A percentile compares a stretch with the other conserved stretches of the same genome.
Conservation (phyloP, 768 basidiomycete genomes). For the Trametes villosa region DNA sequence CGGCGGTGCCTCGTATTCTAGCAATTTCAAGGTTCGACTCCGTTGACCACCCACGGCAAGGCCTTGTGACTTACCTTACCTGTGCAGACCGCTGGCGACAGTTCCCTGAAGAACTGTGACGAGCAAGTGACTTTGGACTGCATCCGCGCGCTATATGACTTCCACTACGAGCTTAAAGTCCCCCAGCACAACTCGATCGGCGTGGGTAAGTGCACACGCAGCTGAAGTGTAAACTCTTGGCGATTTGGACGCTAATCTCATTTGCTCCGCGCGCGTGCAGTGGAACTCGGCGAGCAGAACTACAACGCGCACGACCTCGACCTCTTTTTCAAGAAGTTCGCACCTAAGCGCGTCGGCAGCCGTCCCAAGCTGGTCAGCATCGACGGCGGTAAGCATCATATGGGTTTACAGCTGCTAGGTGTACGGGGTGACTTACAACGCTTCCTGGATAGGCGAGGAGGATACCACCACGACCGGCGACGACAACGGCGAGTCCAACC, state of each 20-base stretch:
- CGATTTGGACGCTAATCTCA: no score
- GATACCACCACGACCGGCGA: conserved; percentile 41
- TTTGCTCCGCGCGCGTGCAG: conserved; percentile 30
- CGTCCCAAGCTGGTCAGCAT: conserved; percentile 40
- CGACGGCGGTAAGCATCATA: conserved; percentile 37
- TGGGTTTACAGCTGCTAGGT: neutral
- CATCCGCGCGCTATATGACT: conserved; percentile 36
- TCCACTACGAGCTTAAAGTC: conserved; percentile 17
- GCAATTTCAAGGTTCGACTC: no score
- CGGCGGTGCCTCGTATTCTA: conserved; percentile 9
- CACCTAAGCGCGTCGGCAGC: conserved; percentile 41
- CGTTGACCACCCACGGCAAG: no score
- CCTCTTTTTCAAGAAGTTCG: conserved; percentile 45
- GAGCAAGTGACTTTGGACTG: conserved; percentile 33
- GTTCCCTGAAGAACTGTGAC: conserved; percentile 17
- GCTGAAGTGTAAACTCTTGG: neutral
- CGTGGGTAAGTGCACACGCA: conserved; percentile 12
- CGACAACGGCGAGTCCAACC: conserved; percentile 63
- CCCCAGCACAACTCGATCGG: conserved; percentile 13
- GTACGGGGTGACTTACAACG: neutral
- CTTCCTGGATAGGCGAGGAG: neutral
- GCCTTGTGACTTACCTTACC: no score
- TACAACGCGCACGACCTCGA: conserved; percentile 47
- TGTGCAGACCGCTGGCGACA: neutral
- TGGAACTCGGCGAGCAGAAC: conserved; percentile 46